A percentile compares a stretch with the other conserved stretches of the same genome.
phyloP scores from a whole-genome alignment of 2,329 filamentous ascomycete genomes.

The Arthrobotrys conoides region DNA sequence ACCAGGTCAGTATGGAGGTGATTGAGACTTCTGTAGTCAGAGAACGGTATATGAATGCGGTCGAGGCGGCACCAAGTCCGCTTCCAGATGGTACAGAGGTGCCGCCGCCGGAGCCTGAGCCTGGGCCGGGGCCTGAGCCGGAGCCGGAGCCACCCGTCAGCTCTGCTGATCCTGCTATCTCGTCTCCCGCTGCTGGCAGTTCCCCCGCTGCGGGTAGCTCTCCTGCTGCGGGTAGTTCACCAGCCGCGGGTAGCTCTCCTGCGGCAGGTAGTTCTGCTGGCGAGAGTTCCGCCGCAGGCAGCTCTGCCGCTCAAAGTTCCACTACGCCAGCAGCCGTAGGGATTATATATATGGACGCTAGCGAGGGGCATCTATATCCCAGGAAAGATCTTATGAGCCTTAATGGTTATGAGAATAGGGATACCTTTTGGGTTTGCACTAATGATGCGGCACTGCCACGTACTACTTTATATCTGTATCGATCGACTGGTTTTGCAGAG shows the following conservation, averaged over 20 bases:
- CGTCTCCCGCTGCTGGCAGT: too few species aligned
- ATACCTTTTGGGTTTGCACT: slow-evolving; percentile 13
- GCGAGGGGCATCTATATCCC: not conserved
- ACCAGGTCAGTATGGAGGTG: not conserved
- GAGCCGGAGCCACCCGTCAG: too few species aligned
- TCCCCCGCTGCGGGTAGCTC: not conserved
- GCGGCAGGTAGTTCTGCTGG: not conserved
- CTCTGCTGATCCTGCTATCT: too few species aligned
- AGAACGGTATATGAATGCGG: not conserved
- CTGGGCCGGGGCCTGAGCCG: too few species aligned
- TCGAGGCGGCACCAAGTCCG: too few species aligned
- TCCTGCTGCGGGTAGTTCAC: not conserved
- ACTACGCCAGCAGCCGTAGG: not conserved
- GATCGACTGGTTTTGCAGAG: not conserved
- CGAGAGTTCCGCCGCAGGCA: not conserved
- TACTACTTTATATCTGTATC: not conserved
- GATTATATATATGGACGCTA: not conserved
- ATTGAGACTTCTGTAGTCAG: not conserved
- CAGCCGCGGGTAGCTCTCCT: not conserved
- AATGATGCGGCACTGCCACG: not conserved
- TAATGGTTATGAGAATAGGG: not conserved
- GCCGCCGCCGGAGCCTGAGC: too few species aligned
- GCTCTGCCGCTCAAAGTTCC: not conserved
- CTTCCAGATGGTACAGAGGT: too few species aligned
- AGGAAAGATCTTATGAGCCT: not conserved